Evolutionary conservation across 2,329 filamentous ascomycete species (phyloP).

Genomic region (Pseudonectria foliicola): DNA sequence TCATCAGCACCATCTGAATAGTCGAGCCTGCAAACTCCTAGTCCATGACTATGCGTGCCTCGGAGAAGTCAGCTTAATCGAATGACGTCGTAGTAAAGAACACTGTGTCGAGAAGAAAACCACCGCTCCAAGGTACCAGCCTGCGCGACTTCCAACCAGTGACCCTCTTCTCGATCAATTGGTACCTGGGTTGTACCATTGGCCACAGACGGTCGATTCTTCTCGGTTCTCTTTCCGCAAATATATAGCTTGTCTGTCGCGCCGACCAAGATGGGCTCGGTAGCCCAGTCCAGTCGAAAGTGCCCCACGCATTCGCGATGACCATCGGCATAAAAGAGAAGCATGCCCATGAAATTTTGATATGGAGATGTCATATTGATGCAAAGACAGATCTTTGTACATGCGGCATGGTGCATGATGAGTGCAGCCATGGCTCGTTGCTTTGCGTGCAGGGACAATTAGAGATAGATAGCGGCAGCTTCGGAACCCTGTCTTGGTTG

Average conservation of each 20-base stretch:
- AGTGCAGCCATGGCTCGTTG: slow-evolving; percentile 4
- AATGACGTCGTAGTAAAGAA: slow-evolving; percentile 2
- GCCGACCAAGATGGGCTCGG: slow-evolving; percentile 1
- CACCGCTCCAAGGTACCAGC: slow-evolving; percentile 5
- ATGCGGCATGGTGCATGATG: slow-evolving; percentile 3
- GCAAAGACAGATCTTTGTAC: slow-evolving; percentile 4
- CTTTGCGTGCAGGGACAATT: slow-evolving; percentile 2
- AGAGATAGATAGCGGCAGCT: slow-evolving; percentile 3
- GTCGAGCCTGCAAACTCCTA: too few species aligned
- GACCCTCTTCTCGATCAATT: neutral
- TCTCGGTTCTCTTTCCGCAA: slow-evolving; percentile 4
- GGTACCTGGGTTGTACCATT: neutral
- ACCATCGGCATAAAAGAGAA: slow-evolving; percentile 4
- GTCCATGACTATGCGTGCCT: too few species aligned
- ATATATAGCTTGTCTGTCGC: slow-evolving; percentile 3
- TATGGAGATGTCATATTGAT: neutral
- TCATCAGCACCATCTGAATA: too few species aligned
- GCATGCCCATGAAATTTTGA: slow-evolving; percentile 5
- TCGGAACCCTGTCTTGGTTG: slow-evolving; percentile 2
- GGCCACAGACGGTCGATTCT: slow-evolving; percentile 2
- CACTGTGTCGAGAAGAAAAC: slow-evolving; percentile 1
- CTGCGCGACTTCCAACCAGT: slow-evolving; percentile 2
- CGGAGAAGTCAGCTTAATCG: slow-evolving; percentile 1
- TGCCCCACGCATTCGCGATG: slow-evolving; percentile 5
- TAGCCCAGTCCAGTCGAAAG: slow-evolving; percentile 5